Base-by-base conservation (phyloP, 805 yeast species). In the Barnettozyma sp. region DNA sequence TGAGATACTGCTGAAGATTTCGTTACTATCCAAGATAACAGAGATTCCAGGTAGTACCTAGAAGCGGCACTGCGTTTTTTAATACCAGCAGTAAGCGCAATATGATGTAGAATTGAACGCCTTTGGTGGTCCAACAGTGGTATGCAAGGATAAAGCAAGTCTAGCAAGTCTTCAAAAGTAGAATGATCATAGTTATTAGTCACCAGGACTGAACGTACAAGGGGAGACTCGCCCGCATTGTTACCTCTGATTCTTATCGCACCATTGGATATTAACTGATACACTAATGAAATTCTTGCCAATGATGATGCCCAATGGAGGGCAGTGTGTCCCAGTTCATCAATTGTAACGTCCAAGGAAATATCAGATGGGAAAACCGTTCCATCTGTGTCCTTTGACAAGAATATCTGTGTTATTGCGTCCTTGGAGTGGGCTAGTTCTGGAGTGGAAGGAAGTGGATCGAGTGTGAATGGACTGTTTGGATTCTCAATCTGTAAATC, bases 281-380 rank as follows among this genome's bases (percentile, higher is more conserved):
- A 73, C 4, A 86, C 90, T 34, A 88, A 66, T 3, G 76, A 63
- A 2, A 79, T 60, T 39, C 85, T 76, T 0, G 94, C 97, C 56
- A 92, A 69, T 1, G 97, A 84, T 12, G 97, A 78, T 4, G 97
- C 94, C 94, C 97, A 84, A 59, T 92, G 99, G 39, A 92, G 67
- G 1, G 95, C 86, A 0, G 95, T 82, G 54, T 92, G 92, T 1
- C 97, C 97, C 39, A 81, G 76, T 48, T 84, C 94, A 59, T 94
- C 99, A 30, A 94, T 83, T 1, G 96, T 79, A 22, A 86, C 84
- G 51, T 86, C 92, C 34, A 88, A 66, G 40, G 76, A 71, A 24
- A 84, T 65, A 26, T 66, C 46, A 7, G 39, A 35, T 5, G 50
- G 34, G 0, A 38, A 41, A 6, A 55, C 49, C 11, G 62, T 55